Base-by-base conservation (phyloP, 2,329 filamentous ascomycete genomes). In the Trichophyton schoenleinii region DNA sequence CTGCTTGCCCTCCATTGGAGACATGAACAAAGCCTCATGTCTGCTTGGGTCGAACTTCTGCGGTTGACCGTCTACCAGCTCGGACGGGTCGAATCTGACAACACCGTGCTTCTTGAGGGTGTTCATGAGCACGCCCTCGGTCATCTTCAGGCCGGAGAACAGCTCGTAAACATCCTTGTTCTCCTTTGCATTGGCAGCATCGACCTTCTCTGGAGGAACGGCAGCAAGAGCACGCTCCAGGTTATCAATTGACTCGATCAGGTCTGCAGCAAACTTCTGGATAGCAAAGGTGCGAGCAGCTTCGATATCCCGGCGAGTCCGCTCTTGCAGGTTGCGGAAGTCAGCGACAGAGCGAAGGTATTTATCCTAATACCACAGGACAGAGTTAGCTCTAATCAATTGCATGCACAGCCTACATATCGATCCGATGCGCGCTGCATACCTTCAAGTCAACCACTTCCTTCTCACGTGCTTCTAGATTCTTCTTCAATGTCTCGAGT, bases 251-350 rank as follows among this genome's bases (percentile, higher is more conserved):
- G 85, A 90, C 74, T 99, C 94, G 68, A 97, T 84, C 53, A 99
- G 86, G 77, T 99, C 94, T 75, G 90, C 88, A 71, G 92, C 90
- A 77, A 99, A 97, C 68, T 87, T 79, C 74, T 96, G 90, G 70
- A 99, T 94, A 70, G 92, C 94, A 70, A 96, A 99, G 77, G 95
- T 89, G 69, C 87, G 87, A 20, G 92, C 89, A 20, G 83, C 78
- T 76, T 94, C 89, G 73, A 95, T 87, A 68, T 99, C 94, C 71
- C 94, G 90, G 74, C 87, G 83, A 49, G 90, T 95, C 71, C 94
- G 89, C 71, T 96, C 90, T 79, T 97, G 92, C 59, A 99, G 88
- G 79, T 97, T 99, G 73, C 90, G 90, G 83, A 95, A 97, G 70
- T 99, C 94, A 77, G 94, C 94, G 66, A 97, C 86, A 61, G 88